phyloP scores from a whole-genome alignment of 73 alveolate species.

The Halteria grandinella region DNA sequence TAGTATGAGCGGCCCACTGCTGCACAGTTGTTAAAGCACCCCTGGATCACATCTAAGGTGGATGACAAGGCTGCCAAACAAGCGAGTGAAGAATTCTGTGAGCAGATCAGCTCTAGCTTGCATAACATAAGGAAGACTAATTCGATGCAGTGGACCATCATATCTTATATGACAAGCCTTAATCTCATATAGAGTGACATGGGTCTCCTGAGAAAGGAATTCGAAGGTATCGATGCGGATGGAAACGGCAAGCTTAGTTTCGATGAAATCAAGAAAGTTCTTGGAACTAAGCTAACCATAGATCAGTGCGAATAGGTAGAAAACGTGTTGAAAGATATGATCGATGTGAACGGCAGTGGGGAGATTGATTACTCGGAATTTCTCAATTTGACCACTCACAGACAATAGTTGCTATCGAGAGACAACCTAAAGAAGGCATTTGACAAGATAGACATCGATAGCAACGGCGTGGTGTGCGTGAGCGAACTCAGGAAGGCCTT shows the following conservation, averaged over 20 bases:
- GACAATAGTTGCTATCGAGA: background rate
- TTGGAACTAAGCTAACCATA: background rate
- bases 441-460: background rate
- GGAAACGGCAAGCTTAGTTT: background rate
- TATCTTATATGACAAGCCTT: no score
- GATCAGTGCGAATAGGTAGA: background rate
- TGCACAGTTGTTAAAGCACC: no score
- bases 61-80: no score
- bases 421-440: background rate
- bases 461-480: background rate
- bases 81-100: no score
- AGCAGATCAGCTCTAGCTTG: no score
- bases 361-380: background rate
- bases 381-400: background rate
- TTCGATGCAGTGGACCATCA: no score
- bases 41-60: no score
- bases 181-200: no score
- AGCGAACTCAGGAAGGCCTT: background rate
- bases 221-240: background rate
- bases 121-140: no score
- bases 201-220: no score
- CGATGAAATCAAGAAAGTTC: background rate
- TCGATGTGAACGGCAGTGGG: background rate
- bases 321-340: no score
- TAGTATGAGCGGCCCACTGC: background rate